Percentiles rank a stretch among this genome's conserved stretches.
Evolutionary conservation across 176 grass and related monocot species (phyloP).

Genomic region (Oryza glaberrima): DNA sequence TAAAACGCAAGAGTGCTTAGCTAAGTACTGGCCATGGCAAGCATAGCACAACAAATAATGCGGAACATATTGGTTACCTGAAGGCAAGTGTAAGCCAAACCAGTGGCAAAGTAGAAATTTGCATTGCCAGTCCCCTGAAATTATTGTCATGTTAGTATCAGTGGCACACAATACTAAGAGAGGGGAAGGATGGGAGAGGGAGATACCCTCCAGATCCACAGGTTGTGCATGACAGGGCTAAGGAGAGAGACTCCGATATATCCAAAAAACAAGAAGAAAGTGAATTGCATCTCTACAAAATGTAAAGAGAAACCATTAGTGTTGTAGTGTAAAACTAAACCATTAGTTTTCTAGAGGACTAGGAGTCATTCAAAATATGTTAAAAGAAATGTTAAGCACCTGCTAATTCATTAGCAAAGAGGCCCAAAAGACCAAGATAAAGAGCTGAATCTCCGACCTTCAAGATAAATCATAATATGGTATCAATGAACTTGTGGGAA

Average conservation of each 20-base stretch:
- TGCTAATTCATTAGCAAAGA: slow-evolving; percentile 91
- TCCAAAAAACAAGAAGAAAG: slow-evolving; percentile 91
- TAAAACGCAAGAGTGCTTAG: not conserved
- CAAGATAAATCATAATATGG: slow-evolving; percentile 38
- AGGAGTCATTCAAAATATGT: slow-evolving; percentile 10
- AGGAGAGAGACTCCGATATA: slow-evolving; percentile 89
- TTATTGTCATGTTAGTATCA: slow-evolving; percentile 14
- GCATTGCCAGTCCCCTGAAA: slow-evolving; percentile 91
- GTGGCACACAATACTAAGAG: not conserved
- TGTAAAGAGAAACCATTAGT: slow-evolving; percentile 39
- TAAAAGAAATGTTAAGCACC: slow-evolving; percentile 43
- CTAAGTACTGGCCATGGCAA: not conserved
- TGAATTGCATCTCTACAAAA: slow-evolving; percentile 92
- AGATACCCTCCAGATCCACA: slow-evolving; percentile 98
- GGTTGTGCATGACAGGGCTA: slow-evolving; percentile 97
- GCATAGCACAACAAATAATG: not conserved
- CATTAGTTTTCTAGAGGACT: slow-evolving; percentile 22
- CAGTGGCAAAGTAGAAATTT: slow-evolving; percentile 96
- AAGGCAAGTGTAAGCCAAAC: slow-evolving; percentile 92
- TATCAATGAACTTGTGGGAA: slow-evolving; percentile 27
- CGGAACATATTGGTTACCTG: slow-evolving; percentile 59
- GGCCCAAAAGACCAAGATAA: slow-evolving; percentile 86
- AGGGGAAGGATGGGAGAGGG: slow-evolving; percentile 44
- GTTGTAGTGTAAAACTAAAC: slow-evolving; percentile 35
- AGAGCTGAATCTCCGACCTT: slow-evolving; percentile 94